Base-by-base conservation (phyloP, 768 basidiomycete species). In the Lactarius tabidus region DNA sequence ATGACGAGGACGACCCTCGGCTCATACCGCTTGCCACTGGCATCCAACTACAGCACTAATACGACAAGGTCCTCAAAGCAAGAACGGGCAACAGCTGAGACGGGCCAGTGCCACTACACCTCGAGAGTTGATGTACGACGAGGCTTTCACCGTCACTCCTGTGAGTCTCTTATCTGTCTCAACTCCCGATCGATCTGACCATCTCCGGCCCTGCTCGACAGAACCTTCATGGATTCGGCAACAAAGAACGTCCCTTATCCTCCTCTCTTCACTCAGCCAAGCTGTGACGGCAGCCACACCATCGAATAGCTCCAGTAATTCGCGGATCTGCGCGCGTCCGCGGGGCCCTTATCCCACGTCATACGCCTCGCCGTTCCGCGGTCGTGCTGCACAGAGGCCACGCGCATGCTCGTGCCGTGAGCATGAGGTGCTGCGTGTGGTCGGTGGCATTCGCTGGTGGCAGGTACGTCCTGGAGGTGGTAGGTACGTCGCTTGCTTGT, bases 361-460 rank as follows among this genome's bases (percentile, higher is more conserved):
- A 80, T 89, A 53, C 80, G 87, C 54, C 77, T 90, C 15, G 71
- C 85, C 8, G 82, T 97, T 2, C 93, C 94, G 2, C 82, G 89
- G 74, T 79, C 85, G 0, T 84, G 80, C 53, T 94, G 93, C 70
- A 83, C 88, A 38, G 81, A 87, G 20, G 91, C 94, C 1, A 90
- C 93, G 3, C 74, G 74, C 0, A 76, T 85, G 67, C 80, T 98
- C 57, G 85, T 95, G 95, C 1, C 94, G 95, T 17, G 88, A 90
- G 71, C 84, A 88, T 53, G 81, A 84, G 17, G 84, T 81, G 51
- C 82, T 84, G 68, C 81, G 81, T 45, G 73, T 93, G 35, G 86
- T 94, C 5, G 96, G 96, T 10, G 96, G 96, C 2, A 84, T 86
- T 3, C 94, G 94, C 73, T 98, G 96, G 95, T 98, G 96, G 96